Percentiles rank a stretch among this genome's conserved stretches.
These are phyloP conservation scores for Lachnellula cervina DNA, from an alignment of 2,329 filamentous ascomycete genomes.

Conservation along the genomic window DNA sequence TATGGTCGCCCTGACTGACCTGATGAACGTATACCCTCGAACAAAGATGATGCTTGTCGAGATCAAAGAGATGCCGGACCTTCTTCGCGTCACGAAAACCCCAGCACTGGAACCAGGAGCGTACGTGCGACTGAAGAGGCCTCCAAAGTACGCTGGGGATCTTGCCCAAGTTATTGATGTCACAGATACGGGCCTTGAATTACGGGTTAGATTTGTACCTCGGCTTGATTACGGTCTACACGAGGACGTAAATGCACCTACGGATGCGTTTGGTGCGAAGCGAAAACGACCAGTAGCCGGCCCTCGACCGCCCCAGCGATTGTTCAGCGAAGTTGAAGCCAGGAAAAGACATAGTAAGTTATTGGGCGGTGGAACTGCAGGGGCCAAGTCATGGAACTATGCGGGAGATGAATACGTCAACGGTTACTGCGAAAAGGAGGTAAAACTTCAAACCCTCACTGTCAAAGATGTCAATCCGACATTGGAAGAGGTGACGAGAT, in stretches of 20 bases:
- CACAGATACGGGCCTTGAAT: conserved; percentile 86
- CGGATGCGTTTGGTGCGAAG: conserved; percentile 48
- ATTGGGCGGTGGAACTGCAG: conserved; percentile 40
- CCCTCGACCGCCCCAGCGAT: conserved; percentile 74
- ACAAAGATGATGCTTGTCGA: conserved; percentile 84
- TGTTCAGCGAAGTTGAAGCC: conserved; percentile 91
- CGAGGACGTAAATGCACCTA: conserved; percentile 59
- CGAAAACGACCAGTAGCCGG: conserved; percentile 68
- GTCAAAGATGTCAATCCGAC: conserved; percentile 89
- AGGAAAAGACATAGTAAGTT: conserved; percentile 73
- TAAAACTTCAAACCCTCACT: conserved; percentile 81
- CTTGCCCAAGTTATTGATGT: conserved; percentile 89
- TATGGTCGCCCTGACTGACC: conserved; percentile 71
- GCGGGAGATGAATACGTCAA: conserved; percentile 86
- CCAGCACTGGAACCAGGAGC: conserved; percentile 79
- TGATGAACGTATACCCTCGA: conserved; percentile 86
- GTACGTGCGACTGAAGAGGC: conserved; percentile 83
- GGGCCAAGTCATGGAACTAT: conserved; percentile 70
- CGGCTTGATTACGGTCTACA: conserved; percentile 86
- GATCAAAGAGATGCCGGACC: conserved; percentile 95
- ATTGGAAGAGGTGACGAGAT: conserved; percentile 92
- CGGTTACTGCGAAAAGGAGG: conserved; percentile 88
- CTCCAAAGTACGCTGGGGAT: conserved; percentile 79
- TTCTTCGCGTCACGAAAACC: conserved; percentile 85
- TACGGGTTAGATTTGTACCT: conserved; percentile 81